Evolutionary conservation across 1,284 basidiomycete species (phyloP).

Genomic region (Tilletiopsis washingtonensis): DNA sequence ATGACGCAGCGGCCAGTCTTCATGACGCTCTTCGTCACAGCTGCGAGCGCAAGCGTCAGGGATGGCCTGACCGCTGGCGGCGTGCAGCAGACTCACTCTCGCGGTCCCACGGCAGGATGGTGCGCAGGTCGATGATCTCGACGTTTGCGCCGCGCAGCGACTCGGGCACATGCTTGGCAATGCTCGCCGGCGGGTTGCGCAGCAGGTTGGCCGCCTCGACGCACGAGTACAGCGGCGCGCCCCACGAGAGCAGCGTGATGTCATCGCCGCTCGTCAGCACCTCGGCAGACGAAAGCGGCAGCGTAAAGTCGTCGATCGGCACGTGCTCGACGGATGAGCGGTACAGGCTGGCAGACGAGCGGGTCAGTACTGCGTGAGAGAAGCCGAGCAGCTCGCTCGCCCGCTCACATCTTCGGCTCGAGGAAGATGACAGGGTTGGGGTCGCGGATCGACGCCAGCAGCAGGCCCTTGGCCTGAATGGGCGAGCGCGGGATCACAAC

Average conservation of each 20-base stretch:
- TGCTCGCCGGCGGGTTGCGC: slow-evolving; percentile 57
- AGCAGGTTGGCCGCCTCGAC: slow-evolving; percentile 69
- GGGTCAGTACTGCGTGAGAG: not conserved
- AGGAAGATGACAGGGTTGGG: slow-evolving; percentile 89
- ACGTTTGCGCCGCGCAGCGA: slow-evolving; percentile 65
- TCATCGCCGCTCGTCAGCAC: slow-evolving; percentile 66
- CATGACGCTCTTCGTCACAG: slow-evolving; percentile 18
- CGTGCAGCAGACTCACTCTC: slow-evolving; percentile 51
- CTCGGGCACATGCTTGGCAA: slow-evolving; percentile 64
- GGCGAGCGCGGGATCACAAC: slow-evolving; percentile 88
- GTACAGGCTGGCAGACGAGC: slow-evolving; percentile 2
- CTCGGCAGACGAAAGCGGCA: slow-evolving; percentile 74
- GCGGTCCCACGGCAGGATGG: slow-evolving; percentile 82
- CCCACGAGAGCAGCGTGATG: slow-evolving; percentile 80
- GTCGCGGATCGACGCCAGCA: slow-evolving; percentile 76
- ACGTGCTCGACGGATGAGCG: slow-evolving; percentile 69
- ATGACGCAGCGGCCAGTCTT: slow-evolving; percentile 38
- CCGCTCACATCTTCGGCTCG: slow-evolving; percentile 84
- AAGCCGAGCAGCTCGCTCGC: slow-evolving; percentile 52
- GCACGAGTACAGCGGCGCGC: slow-evolving; percentile 83
- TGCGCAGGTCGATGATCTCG: slow-evolving; percentile 82
- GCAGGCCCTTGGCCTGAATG: slow-evolving; percentile 84
- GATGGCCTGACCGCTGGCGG: too few species aligned
- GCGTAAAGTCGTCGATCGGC: slow-evolving; percentile 72
- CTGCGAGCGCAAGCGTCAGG: not conserved